Evolutionary conservation across 2,329 filamentous ascomycete genomes (phyloP), one percentile per base, ranked within the genome.

Genomic region (Periglandula ipomoeae): DNA sequence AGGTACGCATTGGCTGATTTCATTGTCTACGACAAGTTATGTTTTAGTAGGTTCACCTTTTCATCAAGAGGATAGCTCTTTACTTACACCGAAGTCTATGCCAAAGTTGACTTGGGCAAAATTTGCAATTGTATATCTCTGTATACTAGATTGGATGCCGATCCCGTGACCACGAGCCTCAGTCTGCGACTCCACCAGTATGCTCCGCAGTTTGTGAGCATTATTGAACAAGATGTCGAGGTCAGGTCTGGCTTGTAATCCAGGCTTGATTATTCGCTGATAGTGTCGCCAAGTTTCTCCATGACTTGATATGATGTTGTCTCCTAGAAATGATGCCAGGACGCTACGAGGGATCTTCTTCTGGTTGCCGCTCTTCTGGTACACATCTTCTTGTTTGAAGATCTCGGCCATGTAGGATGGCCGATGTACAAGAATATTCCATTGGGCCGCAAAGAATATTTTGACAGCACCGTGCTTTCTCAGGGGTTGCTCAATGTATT

Each of bases 361-460:
- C 45, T 69, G 62, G 49, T 67, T 70, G 3, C 68, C 69, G n/a
- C 61, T 64, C 55, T 69, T 72, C 9, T 59, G 59, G 48, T 55
- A 58, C n/a, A 55, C 41, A 37, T 63, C 58, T 39, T 67, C 62
- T 13, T 62, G 49, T 44, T 59, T 63, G 55, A 67, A 62, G 0
- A 67, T 55, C 22, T 73, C 67, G 3, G 64, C 62, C 3, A 76
- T 52, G 49, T 69, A 72, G 0, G 64, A 55, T 1, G 73, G 72
- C 4, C 65, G 65, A 42, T 67, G 68, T 1, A 74, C 67, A 10
- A 76, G 58, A 3, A 76, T 60, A 42, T 71, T 74, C 73, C 73
- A 76, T 37, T 65, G 65, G 0, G 69, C 70, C 1, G 66, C 72
- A 30, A 74, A 74, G 60, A 71, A 75, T 24, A 75, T 59, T 49